A percentile compares a stretch with the other conserved stretches of the same genome.
Evolutionary conservation across 2,329 filamentous ascomycete species (phyloP).

Genomic region (Trichophyton schoenleinii): DNA sequence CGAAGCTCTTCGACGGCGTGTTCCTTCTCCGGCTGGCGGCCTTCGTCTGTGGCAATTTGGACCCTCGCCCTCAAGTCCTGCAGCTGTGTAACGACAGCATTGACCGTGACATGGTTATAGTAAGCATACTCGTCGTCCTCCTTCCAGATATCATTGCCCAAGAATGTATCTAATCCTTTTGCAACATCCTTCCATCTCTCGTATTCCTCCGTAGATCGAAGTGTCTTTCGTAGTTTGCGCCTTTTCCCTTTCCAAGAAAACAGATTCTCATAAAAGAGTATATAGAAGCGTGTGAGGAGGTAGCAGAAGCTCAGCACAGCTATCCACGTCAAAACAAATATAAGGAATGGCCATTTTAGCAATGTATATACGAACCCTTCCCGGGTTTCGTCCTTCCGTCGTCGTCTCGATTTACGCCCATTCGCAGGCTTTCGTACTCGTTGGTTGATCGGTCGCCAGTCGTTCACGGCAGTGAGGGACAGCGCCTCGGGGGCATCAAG

Average conservation of each 20-base stretch:
- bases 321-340: conserved; percentile 72
- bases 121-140: conserved; percentile 50
- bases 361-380: conserved; percentile 85
- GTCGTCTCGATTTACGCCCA: conserved; percentile 35
- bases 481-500: conserved; percentile 68
- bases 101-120: conserved; percentile 79
- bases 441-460: conserved; percentile 84
- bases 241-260: conserved; percentile 77
- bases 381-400: conserved; percentile 78
- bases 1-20: conserved; percentile 59
- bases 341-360: conserved; percentile 81
- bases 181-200: conserved; percentile 73
- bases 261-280: conserved; percentile 82
- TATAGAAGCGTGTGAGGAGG: conserved; percentile 71
- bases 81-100: conserved; percentile 64
- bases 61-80: conserved; percentile 32
- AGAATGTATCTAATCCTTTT: conserved; percentile 61
- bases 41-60: conserved; percentile 19
- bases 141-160: conserved; percentile 54
- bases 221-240: conserved; percentile 54
- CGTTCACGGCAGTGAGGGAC: conserved; percentile 76
- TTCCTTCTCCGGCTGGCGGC: conserved; percentile 14
- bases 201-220: conserved; percentile 64
- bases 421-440: conserved; percentile 44
- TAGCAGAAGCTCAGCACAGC: conserved; percentile 60